A percentile compares a stretch with the other conserved stretches of the same genome.
Evolutionary conservation across 306 rosid genomes (phyloP).

Genomic region (Argentina anserina): DNA sequence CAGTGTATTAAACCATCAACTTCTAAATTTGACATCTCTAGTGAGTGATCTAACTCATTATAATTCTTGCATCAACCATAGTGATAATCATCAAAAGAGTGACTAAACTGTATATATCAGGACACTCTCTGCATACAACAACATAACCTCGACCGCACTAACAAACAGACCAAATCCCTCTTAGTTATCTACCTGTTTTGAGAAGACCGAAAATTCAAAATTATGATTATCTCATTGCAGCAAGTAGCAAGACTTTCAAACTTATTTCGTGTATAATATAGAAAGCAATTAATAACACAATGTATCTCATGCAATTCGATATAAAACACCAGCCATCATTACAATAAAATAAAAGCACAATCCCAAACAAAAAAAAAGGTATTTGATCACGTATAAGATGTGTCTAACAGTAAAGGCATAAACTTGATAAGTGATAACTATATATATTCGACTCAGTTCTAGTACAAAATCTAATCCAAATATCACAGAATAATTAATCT

Average conservation of each 20-base stretch:
- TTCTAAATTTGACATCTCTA: too few species aligned
- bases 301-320: neutral
- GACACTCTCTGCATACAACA: neutral
- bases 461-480: neutral
- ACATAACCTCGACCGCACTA: neutral
- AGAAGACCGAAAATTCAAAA: neutral
- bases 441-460: neutral
- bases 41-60: neutral
- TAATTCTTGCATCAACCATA: neutral
- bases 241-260: neutral
- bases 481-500: neutral
- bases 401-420: neutral
- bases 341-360: too few species aligned
- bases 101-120: neutral
- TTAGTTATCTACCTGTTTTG: slow-evolving; percentile 9
- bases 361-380: neutral
- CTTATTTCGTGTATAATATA: neutral
- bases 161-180: neutral
- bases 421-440: too few species aligned
- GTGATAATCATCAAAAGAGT: neutral
- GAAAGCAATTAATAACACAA: neutral
- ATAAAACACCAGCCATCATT: neutral
- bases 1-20: too few species aligned
- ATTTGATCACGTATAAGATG: neutral
- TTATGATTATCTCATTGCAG: neutral